Evolutionary conservation across 495 filamentous ascomycete genomes (phyloP).

Genomic region (Cladorrhinum samala): DNA sequence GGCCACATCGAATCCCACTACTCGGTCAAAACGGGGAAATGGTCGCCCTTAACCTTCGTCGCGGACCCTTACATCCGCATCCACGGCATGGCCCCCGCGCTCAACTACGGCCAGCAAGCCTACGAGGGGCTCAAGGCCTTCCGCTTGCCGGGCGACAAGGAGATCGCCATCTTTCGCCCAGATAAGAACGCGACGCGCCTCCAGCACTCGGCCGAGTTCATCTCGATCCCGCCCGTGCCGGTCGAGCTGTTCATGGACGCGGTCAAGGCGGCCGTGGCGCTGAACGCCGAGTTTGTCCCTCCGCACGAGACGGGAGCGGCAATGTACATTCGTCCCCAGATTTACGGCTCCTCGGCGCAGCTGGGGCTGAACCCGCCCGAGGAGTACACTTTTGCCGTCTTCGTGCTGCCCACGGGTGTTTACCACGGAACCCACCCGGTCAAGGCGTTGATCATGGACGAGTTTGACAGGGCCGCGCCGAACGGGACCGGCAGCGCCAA

Average conservation of each 20-base stretch:
- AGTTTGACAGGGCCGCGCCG: slow-evolving; percentile 69
- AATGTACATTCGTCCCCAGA: slow-evolving; percentile 80
- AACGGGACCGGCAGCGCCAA: slow-evolving; percentile 70
- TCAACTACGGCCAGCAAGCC: slow-evolving; percentile 92
- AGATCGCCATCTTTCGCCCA: slow-evolving; percentile 76
- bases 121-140: slow-evolving; percentile 94
- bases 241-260: slow-evolving; percentile 63
- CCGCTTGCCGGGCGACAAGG: slow-evolving; percentile 54
- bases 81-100: slow-evolving; percentile 82
- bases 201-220: slow-evolving; percentile 66
- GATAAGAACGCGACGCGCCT: slow-evolving; percentile 74
- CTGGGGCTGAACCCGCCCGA: slow-evolving; percentile 76
- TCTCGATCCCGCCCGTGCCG: slow-evolving; percentile 73
- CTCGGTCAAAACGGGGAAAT: slow-evolving; percentile 61
- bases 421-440: slow-evolving; percentile 84
- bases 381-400: slow-evolving; percentile 83
- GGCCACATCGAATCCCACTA: slow-evolving; percentile 73
- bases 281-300: slow-evolving; percentile 84
- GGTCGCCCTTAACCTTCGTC: slow-evolving; percentile 68
- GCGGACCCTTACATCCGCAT: slow-evolving; percentile 70
- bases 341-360: slow-evolving; percentile 80
- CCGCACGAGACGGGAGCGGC: slow-evolving; percentile 76
- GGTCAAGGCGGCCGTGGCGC: slow-evolving; percentile 70
- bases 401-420: slow-evolving; percentile 77
- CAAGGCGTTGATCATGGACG: slow-evolving; percentile 68